Evolutionary conservation across 75 land plant species (phyloP).

Genomic region (Pinus taeda): DNA sequence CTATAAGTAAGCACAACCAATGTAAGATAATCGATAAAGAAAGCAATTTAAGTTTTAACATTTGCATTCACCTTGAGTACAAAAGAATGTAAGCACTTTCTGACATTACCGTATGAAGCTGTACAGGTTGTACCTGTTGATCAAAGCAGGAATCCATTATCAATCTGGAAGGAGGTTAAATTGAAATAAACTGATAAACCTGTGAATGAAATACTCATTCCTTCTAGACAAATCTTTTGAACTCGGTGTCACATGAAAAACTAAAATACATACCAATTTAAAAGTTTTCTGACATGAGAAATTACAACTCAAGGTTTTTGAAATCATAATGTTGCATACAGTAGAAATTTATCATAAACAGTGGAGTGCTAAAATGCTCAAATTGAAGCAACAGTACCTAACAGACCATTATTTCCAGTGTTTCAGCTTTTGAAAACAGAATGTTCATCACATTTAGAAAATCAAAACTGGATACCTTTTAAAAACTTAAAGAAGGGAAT

Average conservation of each 20-base stretch:
- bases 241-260: too few species aligned
- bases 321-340: too few species aligned
- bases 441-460: not conserved
- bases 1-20: not conserved
- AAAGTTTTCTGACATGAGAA: not conserved
- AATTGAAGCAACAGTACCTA: not conserved
- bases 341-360: not conserved
- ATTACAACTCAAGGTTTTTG: not conserved
- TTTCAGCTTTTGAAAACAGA: not conserved
- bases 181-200: not conserved
- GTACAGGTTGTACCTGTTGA: constrained; percentile 65
- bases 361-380: not conserved
- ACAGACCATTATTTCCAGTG: not conserved
- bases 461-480: not conserved
- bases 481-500: not conserved
- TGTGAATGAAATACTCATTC: too few species aligned
- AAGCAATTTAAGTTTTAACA: not conserved
- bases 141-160: not conserved
- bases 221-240: not conserved
- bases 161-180: constrained; percentile 1
- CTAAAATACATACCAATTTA: too few species aligned
- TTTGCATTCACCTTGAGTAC: constrained; percentile 58
- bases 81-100: constrained; percentile 90
- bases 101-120: constrained; percentile 66
- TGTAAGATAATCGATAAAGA: not conserved